Conservation (phyloP, 1,139 yeast species). For the Pneumocystis jirovecii region DNA sequence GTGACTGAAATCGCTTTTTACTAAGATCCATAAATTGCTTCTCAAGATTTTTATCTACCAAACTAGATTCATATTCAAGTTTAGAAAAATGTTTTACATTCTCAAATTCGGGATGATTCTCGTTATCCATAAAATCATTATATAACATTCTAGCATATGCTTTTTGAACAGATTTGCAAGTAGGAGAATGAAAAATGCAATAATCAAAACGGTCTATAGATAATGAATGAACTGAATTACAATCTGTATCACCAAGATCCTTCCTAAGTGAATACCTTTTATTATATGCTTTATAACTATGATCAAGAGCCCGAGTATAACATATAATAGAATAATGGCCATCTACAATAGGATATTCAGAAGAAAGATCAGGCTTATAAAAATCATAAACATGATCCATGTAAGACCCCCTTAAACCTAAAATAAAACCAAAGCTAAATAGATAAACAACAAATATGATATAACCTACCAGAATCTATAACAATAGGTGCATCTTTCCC, state of each 20-base stretch:
- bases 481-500: conserved; percentile 98
- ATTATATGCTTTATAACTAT: conserved; percentile 70
- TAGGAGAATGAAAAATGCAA: conserved; percentile 96
- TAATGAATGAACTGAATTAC: conserved; percentile 17
- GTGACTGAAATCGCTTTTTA: conserved; percentile 51
- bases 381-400: conserved; percentile 22
- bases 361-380: conserved; percentile 72
- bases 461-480: conserved; percentile 43
- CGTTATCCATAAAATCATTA: conserved; percentile 67
- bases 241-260: conserved; percentile 14
- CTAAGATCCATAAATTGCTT: conserved; percentile 70
- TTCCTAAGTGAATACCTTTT: conserved; percentile 47
- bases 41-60: conserved; percentile 68
- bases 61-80: conserved; percentile 60
- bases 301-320: conserved; percentile 85
- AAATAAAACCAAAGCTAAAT: conserved; percentile 67
- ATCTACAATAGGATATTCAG: conserved; percentile 94
- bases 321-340: conserved; percentile 93
- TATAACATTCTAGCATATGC: conserved; percentile 84
- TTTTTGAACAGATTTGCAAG: conserved; percentile 86
- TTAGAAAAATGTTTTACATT: conserved; percentile 34
- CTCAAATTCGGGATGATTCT: conserved; percentile 43
- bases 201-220: conserved; percentile 66
- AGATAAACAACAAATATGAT: conserved; percentile 82
- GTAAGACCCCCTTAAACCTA: conserved; percentile 34